Conservation (phyloP, 805 yeast genomes). For the Lipomyces lipofer region DNA sequence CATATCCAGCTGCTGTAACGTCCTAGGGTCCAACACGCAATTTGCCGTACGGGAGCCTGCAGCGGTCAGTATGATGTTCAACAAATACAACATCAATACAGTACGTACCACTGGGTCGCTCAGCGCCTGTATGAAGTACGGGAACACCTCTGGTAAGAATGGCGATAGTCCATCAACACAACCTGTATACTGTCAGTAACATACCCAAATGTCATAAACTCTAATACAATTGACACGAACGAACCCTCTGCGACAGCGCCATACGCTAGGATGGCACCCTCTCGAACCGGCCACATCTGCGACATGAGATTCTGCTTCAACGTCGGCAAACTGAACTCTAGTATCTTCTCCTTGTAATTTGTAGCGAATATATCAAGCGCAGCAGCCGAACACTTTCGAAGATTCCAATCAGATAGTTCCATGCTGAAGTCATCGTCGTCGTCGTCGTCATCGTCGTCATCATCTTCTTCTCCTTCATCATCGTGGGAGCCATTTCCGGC, state of each 20-base stretch:
- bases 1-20: conserved; percentile 83
- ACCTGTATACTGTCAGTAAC: conserved; percentile 6
- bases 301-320: conserved; percentile 70
- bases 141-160: conserved; percentile 77
- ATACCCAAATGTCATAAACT: too few relatives aligned
- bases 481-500: conserved; percentile 35
- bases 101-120: conserved; percentile 47
- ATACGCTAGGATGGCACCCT: conserved; percentile 88
- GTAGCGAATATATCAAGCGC: conserved; percentile 80
- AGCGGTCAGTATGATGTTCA: conserved; percentile 8
- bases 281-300: conserved; percentile 83
- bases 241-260: conserved; percentile 90
- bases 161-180: conserved; percentile 67
- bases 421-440: conserved; percentile 57
- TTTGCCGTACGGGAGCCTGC: conserved; percentile 86
- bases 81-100: not conserved
- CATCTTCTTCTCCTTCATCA: conserved; percentile 54
- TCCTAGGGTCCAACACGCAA: conserved; percentile 93
- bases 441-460: conserved; percentile 70
- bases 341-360: conserved; percentile 63
- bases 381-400: conserved; percentile 93
- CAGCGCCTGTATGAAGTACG: conserved; percentile 78
- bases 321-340: conserved; percentile 68
- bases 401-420: conserved; percentile 63
- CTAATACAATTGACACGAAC: too few relatives aligned